Evolutionary conservation across 1,284 basidiomycete genomes (phyloP).

Genomic region (Ustilago shanxiensis): DNA sequence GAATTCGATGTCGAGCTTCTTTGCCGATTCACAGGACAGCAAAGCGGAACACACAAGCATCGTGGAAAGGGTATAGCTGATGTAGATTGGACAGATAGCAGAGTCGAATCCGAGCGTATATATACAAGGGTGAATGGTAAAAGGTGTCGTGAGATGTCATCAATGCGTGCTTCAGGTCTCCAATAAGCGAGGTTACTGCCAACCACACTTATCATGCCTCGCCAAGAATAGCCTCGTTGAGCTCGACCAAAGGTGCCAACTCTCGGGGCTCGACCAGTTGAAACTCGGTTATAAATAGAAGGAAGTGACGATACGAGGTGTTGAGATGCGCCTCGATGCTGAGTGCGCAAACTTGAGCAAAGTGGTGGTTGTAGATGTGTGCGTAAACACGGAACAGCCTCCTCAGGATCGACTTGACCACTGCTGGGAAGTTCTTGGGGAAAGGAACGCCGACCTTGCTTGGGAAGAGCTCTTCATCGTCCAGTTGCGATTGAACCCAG

Average conservation of each 20-base stretch:
- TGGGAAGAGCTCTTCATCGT: constrained; percentile 93
- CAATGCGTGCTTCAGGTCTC: neutral
- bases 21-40: neutral
- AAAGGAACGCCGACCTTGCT: constrained; percentile 95
- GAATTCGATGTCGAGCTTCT: neutral
- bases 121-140: constrained; percentile 11
- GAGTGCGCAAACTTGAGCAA: constrained; percentile 97
- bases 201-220: constrained; percentile 42
- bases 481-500: constrained; percentile 93
- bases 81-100: constrained; percentile 1
- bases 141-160: neutral
- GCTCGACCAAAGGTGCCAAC: constrained; percentile 91
- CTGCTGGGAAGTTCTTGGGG: constrained; percentile 88
- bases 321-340: constrained; percentile 99
- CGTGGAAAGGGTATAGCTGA: constrained; percentile 8
- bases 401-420: constrained; percentile 90
- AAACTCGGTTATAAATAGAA: constrained; percentile 97
- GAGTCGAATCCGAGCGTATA: neutral
- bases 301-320: constrained; percentile 98
- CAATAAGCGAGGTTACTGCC: neutral
- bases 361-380: constrained; percentile 99
- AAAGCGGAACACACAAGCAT: neutral
- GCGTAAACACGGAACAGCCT: constrained; percentile 97
- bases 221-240: constrained; percentile 90
- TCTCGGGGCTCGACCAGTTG: constrained; percentile 97